Evolutionary conservation across 2,329 filamentous ascomycete species (phyloP).

Genomic region (Pleoardoris graminearum): DNA sequence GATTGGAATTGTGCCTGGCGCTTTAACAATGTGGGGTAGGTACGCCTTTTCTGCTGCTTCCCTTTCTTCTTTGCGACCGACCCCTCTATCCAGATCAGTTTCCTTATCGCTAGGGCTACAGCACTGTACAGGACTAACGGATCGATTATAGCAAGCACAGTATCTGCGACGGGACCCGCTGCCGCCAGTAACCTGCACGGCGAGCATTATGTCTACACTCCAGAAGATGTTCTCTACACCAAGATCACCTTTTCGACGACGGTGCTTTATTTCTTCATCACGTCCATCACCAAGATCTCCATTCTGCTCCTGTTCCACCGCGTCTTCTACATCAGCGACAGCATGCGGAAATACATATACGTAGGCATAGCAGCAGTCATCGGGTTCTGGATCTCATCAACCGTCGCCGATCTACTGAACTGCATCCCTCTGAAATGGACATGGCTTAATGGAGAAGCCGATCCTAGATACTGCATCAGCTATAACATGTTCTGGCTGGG

Average conservation of each 20-base stretch:
- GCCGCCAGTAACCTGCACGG: background rate
- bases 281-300: background rate
- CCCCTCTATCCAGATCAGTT: background rate
- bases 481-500: conserved; percentile 3
- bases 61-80: background rate
- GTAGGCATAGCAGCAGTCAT: background rate
- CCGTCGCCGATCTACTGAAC: background rate
- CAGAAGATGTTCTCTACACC: background rate
- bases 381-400: background rate
- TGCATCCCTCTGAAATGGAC: conserved; percentile 6
- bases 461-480: conserved; percentile 5
- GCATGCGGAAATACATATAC: background rate
- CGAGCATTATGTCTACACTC: conserved; percentile 1
- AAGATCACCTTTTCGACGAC: conserved; percentile 2
- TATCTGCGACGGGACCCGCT: background rate
- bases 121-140: background rate
- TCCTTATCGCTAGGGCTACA: background rate
- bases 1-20: background rate
- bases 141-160: background rate
- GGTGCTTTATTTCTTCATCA: conserved; percentile 3
- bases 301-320: conserved; percentile 2
- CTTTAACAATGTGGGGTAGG: background rate
- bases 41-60: background rate
- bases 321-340: background rate
- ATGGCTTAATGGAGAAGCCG: background rate